Percentiles rank a stretch among this genome's conserved stretches.
Conservation (phyloP, 768 basidiomycete genomes). For the Lactarius deliciosus region DNA sequence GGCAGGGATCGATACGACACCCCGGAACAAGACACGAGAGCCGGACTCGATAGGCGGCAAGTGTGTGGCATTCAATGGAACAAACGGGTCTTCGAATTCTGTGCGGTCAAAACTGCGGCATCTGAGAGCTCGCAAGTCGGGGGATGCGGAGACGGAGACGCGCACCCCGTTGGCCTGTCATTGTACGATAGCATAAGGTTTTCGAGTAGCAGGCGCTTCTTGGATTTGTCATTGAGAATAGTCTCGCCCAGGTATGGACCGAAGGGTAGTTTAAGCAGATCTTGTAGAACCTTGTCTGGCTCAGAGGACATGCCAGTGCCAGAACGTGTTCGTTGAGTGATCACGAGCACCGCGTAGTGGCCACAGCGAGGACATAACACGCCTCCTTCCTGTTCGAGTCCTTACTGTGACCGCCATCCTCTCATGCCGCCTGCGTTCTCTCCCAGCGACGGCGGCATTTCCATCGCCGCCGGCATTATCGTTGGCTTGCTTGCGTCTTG, state of each 20-base stretch:
- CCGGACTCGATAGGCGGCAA: constrained; percentile 1
- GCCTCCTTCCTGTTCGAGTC: neutral
- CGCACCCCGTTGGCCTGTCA: constrained; percentile 21
- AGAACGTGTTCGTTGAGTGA: neutral
- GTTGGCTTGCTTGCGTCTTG: constrained; percentile 81
- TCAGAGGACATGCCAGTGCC: neutral
- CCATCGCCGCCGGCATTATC: constrained; percentile 44
- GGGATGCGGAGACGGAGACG: neutral
- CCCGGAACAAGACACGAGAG: constrained; percentile 48
- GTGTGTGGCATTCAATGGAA: constrained; percentile 2
- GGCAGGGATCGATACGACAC: constrained; percentile 46
- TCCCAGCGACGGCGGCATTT: constrained; percentile 35
- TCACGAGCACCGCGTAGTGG: neutral
- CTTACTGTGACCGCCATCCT: neutral
- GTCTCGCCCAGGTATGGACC: constrained; percentile 38
- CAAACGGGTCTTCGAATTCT: constrained; percentile 8
- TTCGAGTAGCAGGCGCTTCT: constrained; percentile 12
- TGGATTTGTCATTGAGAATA: constrained; percentile 32
- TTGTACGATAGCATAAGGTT: constrained; percentile 19
- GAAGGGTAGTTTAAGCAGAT: constrained; percentile 33
- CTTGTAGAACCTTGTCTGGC: neutral
- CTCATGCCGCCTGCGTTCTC: constrained; percentile 32
- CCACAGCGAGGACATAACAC: neutral
- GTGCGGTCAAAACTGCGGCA: constrained; percentile 18
- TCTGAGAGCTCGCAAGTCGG: neutral